Base-by-base conservation (phyloP, 371 early-diverging fungal species). In the Entomophthora muscae region DNA sequence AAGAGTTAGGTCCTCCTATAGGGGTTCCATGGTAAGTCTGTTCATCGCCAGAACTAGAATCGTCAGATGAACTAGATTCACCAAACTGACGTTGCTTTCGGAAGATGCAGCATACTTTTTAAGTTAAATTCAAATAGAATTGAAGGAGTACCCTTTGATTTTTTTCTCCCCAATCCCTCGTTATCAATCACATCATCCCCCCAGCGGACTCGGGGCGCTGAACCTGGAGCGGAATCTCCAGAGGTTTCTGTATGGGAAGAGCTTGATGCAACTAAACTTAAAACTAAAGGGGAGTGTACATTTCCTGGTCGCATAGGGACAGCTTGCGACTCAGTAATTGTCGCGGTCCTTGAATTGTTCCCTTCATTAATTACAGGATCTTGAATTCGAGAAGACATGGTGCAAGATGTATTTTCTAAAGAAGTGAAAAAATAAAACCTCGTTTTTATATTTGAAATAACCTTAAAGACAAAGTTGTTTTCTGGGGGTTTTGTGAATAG, bases 151-250 rank as follows among this genome's bases (percentile, higher is more conserved):
- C 89, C 78, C 68, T 93, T 93, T 57, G 86, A 83, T 64, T 83
- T 89, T 71, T 93, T 93, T 67, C 76, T 82, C 54, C 78, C 76
- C 76, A 91, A 69, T 30, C 83, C 78, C 69, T 93, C 93, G 70
- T 93, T 93, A 69, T 93, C 92, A 29, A 93, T 76, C 0, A 90
- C 91, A 55, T 72, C 79, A 32, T 82, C 83, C 56, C 83, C 85
- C 93, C 93, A 93, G 57, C 79, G 83, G 61, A 92, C 84, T 12
- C 75, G 72, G 13, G 61, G 61, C 13, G 33, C 61, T 3, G n/a
- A 32, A 28, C 21, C 28, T 32, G 12, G 24, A 29, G 29, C 24
- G 17, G 32, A 52, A 56, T 57, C 58, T 23, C 22, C 26, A 42
- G 17, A 42, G 42, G 5, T 42, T 42, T 42, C 42, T n/a, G n/a